Evolutionary conservation across 768 basidiomycete genomes (phyloP), one percentile per base, ranked within the genome.

Genomic region (Rhizopogon roseolus): DNA sequence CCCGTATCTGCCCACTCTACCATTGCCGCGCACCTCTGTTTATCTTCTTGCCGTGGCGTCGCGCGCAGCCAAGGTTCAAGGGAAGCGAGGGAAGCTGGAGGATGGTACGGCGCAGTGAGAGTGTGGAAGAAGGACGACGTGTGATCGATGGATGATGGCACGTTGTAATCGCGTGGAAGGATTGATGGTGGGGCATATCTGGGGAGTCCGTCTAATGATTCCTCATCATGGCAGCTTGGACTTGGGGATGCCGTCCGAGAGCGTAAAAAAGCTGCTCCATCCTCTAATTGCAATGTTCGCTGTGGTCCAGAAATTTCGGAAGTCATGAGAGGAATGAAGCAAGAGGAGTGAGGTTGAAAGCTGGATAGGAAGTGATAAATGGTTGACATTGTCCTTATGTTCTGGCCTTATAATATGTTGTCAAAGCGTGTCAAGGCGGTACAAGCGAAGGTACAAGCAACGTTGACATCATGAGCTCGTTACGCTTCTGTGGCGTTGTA

Each of bases 121-220:
- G 62, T 59, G 5, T 61, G 62, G 57, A 66, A 68, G 60, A 69
- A 69, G 5, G 63, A 60, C 32, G 67, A 67, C 38, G 57, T 41
- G 49, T 56, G 55, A 50, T 66, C 60, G 60, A 68, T 41, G 53
- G 43, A 56, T n/a, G 41, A 52, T 7, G 63, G 63, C 16, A 58
- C 8, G 36, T 52, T 22, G 50, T 10, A 41, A 37, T 45, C 56
- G 42, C 19, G 17, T 22, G 55, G 55, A 27, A 56, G 50, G 41
- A 57, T 52, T 34, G 64, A 55, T 19, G 57, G 52, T 9, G 44
- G 11, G 22, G 43, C 39, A 40, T 57, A 55, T 17, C 39, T 50
- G 11, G 56, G 42, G 9, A 49, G 45, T 28, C 56, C 56, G 13
- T 51, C 45, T 44, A 17, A 45, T 51, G 49, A 43, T 7, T 19